Evolutionary conservation across 129 eudicot genomes (phyloP), one percentile per base, ranked within the genome.

Genomic region (Mikania micrantha): DNA sequence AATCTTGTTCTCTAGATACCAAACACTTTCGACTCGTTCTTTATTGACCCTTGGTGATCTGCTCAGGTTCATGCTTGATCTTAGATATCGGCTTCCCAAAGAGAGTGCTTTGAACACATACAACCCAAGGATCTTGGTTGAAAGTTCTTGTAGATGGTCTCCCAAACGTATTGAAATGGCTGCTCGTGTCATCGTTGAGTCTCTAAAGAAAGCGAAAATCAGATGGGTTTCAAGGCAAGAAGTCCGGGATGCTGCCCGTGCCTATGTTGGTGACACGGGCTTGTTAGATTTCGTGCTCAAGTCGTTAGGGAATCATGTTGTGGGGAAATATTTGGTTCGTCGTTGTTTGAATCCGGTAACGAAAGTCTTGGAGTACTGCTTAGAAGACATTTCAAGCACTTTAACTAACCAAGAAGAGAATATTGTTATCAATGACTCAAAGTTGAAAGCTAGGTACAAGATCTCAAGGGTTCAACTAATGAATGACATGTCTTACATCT

Each of bases 141-240:
- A 88, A 44, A 71, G 79, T 60, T 77, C 95, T 4, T 93, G 99
- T 47, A 77, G 99, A 54, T 93, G 99, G 99, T 93, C 99, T 15
- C 91, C 91, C n/a, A 93, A 87, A 72, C 89, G 99, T 4, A 90
- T 93, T 7, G 99, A 93, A 63, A 89, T 89, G 99, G 99, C 99
- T 16, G 89, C 92, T 1, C 79, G 85, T 28, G 99, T 86, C 36
- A 86, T 93, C n/a, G 84, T 93, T 15, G 96, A 93, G 36, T 87
- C 99, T 3, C 54, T 93, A 24, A 93, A 84, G 73, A 70, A 82
- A 63, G 92, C 95, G 11, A 95, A 89, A 52, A 83, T 76, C 13
- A 71, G 88, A 57, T 93, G 99, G 99, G 84, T 93, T 11, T 93
- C 99, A 0, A 86, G 99, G 60, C 99, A 93, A 81, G 92, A 89